Conservation (phyloP, 1,284 basidiomycete genomes). For the Fomitopsis betulina region DNA sequence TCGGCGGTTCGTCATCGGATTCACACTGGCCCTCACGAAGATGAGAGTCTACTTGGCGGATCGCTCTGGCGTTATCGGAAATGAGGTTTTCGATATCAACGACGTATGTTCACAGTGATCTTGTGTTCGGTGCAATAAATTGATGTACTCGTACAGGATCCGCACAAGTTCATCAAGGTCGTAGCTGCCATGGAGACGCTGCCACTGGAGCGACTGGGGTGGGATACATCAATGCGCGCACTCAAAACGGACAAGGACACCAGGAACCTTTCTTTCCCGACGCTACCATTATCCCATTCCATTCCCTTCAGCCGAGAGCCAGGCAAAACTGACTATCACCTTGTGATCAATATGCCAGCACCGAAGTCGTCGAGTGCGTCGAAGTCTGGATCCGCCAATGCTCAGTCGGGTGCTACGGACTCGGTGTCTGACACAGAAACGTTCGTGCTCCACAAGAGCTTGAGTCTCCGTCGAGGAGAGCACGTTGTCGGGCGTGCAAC, state of each 20-base stretch:
- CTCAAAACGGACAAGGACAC: not conserved
- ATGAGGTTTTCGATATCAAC: not conserved
- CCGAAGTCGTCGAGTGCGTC: not conserved
- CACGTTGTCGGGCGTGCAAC: constrained; percentile 6
- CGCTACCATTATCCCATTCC: not conserved
- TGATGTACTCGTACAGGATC: not conserved
- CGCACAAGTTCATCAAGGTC: not conserved
- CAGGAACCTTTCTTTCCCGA: not conserved
- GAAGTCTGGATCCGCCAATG: no score
- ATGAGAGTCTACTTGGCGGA: constrained; percentile 3
- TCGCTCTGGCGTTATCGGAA: constrained; percentile 2
- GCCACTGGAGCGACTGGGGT: not conserved
- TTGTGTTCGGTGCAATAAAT: not conserved
- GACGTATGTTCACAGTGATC: not conserved
- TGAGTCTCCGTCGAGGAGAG: constrained; percentile 3
- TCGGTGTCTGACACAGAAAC: not conserved
- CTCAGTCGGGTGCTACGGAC: not conserved
- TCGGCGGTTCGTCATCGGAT: constrained; percentile 1
- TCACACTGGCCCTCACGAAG: not conserved
- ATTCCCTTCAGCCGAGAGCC: not conserved
- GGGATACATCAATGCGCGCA: constrained; percentile 5
- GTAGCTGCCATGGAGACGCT: not conserved
- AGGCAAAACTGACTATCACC: not conserved
- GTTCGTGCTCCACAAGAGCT: constrained; percentile 1
- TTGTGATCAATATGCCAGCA: not conserved